A percentile compares a stretch with the other conserved stretches of the same genome.
phyloP scores from a whole-genome alignment of 352 stramenopile genomes.

The Phytophthora uliginosa region DNA sequence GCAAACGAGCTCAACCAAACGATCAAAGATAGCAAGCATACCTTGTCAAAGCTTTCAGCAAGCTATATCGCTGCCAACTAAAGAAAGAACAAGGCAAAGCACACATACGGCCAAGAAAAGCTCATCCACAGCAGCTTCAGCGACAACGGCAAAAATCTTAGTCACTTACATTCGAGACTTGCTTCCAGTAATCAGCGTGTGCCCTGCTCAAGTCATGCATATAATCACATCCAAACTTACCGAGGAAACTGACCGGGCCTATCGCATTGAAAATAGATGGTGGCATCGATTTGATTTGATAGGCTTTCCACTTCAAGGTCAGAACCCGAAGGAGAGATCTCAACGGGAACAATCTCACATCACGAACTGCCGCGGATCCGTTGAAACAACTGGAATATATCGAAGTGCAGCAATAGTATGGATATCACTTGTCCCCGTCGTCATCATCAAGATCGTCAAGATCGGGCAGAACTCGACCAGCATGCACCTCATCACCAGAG shows the following conservation, averaged over 20 bases:
- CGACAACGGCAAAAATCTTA: slow-evolving; percentile 12
- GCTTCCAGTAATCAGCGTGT: slow-evolving; percentile 4
- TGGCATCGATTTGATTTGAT: neutral
- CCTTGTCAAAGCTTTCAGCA: slow-evolving; percentile 10
- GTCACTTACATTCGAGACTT: slow-evolving; percentile 6
- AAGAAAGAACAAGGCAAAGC: slow-evolving; percentile 37
- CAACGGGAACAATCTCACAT: slow-evolving; percentile 18
- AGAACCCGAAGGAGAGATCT: slow-evolving; percentile 25
- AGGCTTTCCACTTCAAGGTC: slow-evolving; percentile 24
- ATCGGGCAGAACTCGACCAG: slow-evolving; percentile 65
- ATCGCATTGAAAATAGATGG: slow-evolving; percentile 26
- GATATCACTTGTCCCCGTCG: slow-evolving; percentile 24
- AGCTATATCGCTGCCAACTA: slow-evolving; percentile 25
- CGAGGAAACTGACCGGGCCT: slow-evolving; percentile 15
- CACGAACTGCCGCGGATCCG: slow-evolving; percentile 25
- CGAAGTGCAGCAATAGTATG: neutral
- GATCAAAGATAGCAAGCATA: slow-evolving; percentile 39
- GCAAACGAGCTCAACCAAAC: neutral
- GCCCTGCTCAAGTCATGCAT: slow-evolving; percentile 6
- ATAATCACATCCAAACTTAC: slow-evolving; percentile 24
- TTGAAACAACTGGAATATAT: slow-evolving; percentile 12
- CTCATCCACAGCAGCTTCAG: slow-evolving; percentile 6
- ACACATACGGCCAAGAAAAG: slow-evolving; percentile 34
- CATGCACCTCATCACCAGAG: slow-evolving; percentile 44
- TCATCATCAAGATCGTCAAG: slow-evolving; percentile 60